phyloP scores from a whole-genome alignment of 805 yeast genomes.

The Ascoidea rubescens region DNA sequence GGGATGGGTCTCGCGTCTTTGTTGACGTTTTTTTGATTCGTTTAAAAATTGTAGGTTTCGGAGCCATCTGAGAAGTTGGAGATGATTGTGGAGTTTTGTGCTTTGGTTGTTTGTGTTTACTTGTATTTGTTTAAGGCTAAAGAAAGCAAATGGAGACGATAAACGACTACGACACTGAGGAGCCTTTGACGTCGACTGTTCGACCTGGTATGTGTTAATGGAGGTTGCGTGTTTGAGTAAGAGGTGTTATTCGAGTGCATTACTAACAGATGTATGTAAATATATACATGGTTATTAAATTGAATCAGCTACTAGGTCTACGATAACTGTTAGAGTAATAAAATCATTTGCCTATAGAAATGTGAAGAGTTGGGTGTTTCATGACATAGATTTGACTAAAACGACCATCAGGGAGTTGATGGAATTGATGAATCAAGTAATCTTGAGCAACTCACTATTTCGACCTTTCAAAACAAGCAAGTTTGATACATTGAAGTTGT shows the following conservation, averaged over 20 bases:
- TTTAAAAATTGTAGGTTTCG: too few relatives aligned
- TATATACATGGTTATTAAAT: not conserved
- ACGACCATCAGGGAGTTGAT: constrained; percentile 56
- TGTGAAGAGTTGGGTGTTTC: constrained; percentile 61
- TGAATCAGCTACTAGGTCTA: constrained; percentile 38
- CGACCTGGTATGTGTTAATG: constrained; percentile 36
- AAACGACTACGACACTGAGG: constrained; percentile 30
- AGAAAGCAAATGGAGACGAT: constrained; percentile 5
- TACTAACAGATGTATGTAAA: not conserved
- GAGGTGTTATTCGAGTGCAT: not conserved
- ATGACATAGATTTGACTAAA: constrained; percentile 52
- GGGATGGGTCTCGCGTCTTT: too few relatives aligned
- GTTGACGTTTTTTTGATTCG: too few relatives aligned
- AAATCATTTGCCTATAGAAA: constrained; percentile 89
- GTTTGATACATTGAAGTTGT: constrained; percentile 69
- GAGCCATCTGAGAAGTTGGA: too few relatives aligned
- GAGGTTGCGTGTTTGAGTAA: not conserved
- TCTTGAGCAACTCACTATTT: constrained; percentile 47
- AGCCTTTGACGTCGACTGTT: constrained; percentile 69
- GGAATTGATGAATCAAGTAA: constrained; percentile 30
- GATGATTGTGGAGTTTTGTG: too few relatives aligned
- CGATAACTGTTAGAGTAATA: constrained; percentile 73
- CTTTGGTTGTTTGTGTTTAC: too few relatives aligned
- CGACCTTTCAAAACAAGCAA: constrained; percentile 73
- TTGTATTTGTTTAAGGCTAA: too few relatives aligned